Conservation (phyloP, 148 eudicot species). For the Rhododendron kiyosumense region DNA sequence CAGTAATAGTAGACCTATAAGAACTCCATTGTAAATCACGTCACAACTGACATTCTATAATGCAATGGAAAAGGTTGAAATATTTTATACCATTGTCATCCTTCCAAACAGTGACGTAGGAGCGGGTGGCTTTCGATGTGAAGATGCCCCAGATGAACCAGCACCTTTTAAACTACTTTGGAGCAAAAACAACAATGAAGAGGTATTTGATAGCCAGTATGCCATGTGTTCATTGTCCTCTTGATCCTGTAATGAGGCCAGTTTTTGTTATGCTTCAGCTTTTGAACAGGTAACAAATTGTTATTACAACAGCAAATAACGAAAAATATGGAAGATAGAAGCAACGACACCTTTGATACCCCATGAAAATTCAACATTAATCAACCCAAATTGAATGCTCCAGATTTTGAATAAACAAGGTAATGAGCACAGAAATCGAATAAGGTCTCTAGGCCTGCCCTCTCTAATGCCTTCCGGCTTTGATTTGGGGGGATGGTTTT, state of each 20-base stretch:
- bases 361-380: background rate
- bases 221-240: conserved; percentile 84
- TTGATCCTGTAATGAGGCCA: conserved; percentile 55
- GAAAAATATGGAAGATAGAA: background rate
- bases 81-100: conserved; percentile 81
- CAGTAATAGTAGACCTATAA: background rate
- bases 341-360: background rate
- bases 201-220: conserved; percentile 94
- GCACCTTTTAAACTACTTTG: conserved; percentile 75
- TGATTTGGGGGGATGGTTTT: background rate
- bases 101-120: conserved; percentile 96
- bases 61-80: background rate
- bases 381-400: background rate
- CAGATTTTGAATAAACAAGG: background rate
- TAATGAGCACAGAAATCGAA: background rate
- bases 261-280: background rate
- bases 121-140: conserved; percentile 68
- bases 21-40: background rate
- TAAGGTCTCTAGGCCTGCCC: background rate
- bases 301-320: background rate
- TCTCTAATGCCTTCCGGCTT: background rate
- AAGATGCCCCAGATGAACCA: conserved; percentile 45
- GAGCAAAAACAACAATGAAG: conserved; percentile 80
- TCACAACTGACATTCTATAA: background rate
- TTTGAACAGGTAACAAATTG: background rate